Conservation (phyloP, 2,329 filamentous ascomycete species). For the Ophiostoma pallidulum region DNA sequence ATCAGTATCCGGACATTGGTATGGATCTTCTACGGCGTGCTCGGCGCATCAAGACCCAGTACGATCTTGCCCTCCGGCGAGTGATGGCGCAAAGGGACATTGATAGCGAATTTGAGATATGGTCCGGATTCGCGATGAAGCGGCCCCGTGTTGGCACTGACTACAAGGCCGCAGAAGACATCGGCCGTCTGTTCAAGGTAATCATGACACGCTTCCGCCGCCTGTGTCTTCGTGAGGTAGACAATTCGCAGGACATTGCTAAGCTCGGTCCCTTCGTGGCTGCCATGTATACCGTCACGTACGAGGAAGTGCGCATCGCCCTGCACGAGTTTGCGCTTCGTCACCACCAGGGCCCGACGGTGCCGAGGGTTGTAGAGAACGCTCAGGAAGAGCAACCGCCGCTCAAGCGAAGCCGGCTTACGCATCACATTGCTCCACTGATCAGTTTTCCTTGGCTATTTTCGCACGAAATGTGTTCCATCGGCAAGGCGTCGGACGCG, state of each 20-base stretch:
- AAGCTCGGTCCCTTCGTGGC: slow-evolving; percentile 63
- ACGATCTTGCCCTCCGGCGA: slow-evolving; percentile 66
- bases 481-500: slow-evolving; percentile 39
- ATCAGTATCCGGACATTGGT: slow-evolving; percentile 44
- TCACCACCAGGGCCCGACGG: not conserved
- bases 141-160: slow-evolving; percentile 63
- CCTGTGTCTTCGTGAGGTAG: slow-evolving; percentile 56
- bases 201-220: slow-evolving; percentile 62
- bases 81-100: slow-evolving; percentile 82
- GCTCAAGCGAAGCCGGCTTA: slow-evolving; percentile 29
- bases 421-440: slow-evolving; percentile 55
- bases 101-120: slow-evolving; percentile 82
- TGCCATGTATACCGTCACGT: slow-evolving; percentile 81
- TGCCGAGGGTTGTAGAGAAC: too few relatives aligned
- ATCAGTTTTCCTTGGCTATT: slow-evolving; percentile 97
- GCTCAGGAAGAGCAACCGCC: too few relatives aligned
- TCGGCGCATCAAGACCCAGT: slow-evolving; percentile 59
- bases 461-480: slow-evolving; percentile 56
- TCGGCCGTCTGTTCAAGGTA: slow-evolving; percentile 56
- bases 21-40: slow-evolving; percentile 49
- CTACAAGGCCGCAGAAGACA: slow-evolving; percentile 80
- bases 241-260: slow-evolving; percentile 43
- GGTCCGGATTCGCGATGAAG: slow-evolving; percentile 72
- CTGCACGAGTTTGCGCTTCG: slow-evolving; percentile 34
- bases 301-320: slow-evolving; percentile 55